Evolutionary conservation across 2,329 filamentous ascomycete genomes (phyloP), one percentile per base, ranked within the genome.

Genomic region (Torrubiellomyces zombiae): DNA sequence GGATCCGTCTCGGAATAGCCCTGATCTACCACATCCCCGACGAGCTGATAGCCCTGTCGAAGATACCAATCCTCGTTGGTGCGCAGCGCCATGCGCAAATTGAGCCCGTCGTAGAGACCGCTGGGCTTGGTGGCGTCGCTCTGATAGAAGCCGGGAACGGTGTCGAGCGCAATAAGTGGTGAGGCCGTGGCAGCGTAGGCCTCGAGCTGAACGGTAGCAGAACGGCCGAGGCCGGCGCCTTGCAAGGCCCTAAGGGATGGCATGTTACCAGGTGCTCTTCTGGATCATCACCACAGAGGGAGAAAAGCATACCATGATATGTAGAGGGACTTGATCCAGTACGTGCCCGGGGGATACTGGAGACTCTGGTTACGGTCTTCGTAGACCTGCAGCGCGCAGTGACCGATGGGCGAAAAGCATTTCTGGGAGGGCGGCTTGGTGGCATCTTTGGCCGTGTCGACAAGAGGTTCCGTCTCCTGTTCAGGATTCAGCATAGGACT

Each of bases 321-420:
- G 36, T 51, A 58, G 11, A 58, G 43, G 6, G 43, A 45, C 25
- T 51, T 50, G 16, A 56, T 36, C 52, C 53, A 57, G 17, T 49
- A 37, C 4, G 47, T 48, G 9, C 35, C 39, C 9, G 36, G 30
- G 11, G 44, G 42, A 17, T 54, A 39, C 13, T 37, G 40, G 18
- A 54, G 38, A 23, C 38, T 27, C 18, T 25, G 28, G 28, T 54
- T 42, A 9, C 44, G 37, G 3, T 45, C 38, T 3, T 43, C 34
- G 12, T 45, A 43, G 11, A 40, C 23, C 21, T 53, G 48, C 4
- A 58, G 38, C 6, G 46, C 48, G 11, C 54, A 40, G 37, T 58
- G 54, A 8, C 55, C 53, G 24, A 56, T 40, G n/a, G 55, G 52
- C 5, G 38, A 28, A 34, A 55, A 56, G 15, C 29, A 22, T 10